Percentiles rank a stretch among this genome's conserved stretches.
These are phyloP conservation scores for Hysterium pulicare DNA, from an alignment of 2,329 filamentous ascomycete genomes.

Conservation along the genomic window DNA sequence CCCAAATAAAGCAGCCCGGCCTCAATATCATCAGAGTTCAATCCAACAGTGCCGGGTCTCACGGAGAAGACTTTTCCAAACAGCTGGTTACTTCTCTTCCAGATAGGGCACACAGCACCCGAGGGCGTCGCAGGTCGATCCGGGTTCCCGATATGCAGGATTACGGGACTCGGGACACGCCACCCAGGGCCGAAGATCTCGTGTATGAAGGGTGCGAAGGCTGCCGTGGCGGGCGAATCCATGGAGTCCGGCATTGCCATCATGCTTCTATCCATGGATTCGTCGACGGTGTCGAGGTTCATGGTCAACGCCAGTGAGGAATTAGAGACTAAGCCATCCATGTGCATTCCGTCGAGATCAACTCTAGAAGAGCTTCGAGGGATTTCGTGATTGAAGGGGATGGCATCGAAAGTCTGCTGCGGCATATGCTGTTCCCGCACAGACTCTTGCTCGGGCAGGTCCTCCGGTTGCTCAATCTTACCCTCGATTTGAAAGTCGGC, in stretches of 20 bases:
- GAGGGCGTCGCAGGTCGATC: conserved; percentile 3
- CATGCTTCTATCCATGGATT: conserved; percentile 14
- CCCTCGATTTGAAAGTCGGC: background rate
- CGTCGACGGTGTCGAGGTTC: conserved; percentile 14
- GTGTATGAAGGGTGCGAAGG: conserved; percentile 27
- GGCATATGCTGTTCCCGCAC: background rate
- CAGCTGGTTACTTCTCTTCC: conserved; percentile 30
- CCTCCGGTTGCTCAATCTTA: too few relatives aligned
- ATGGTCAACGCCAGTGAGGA: conserved; percentile 7
- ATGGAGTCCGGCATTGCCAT: conserved; percentile 8
- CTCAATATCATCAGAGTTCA: conserved; percentile 16
- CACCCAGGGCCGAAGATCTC: conserved; percentile 31
- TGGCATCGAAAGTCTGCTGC: conserved; percentile 12
- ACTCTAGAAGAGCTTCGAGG: conserved; percentile 10
- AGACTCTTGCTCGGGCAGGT: too few relatives aligned
- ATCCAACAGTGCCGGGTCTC: conserved; percentile 10
- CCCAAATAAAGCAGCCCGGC: conserved; percentile 26
- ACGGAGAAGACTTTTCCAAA: conserved; percentile 25
- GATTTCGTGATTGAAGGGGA: conserved; percentile 7
- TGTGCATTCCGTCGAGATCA: conserved; percentile 33
- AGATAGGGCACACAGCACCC: conserved; percentile 20
- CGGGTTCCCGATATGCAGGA: conserved; percentile 27
- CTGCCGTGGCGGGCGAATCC: conserved; percentile 20
- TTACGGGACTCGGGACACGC: conserved; percentile 25
- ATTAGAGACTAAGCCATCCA: conserved; percentile 14